Evolutionary conservation across 139 green algal genomes (phyloP), one percentile per base, ranked within the genome.

Genomic region (Coccomyxa sp.): DNA sequence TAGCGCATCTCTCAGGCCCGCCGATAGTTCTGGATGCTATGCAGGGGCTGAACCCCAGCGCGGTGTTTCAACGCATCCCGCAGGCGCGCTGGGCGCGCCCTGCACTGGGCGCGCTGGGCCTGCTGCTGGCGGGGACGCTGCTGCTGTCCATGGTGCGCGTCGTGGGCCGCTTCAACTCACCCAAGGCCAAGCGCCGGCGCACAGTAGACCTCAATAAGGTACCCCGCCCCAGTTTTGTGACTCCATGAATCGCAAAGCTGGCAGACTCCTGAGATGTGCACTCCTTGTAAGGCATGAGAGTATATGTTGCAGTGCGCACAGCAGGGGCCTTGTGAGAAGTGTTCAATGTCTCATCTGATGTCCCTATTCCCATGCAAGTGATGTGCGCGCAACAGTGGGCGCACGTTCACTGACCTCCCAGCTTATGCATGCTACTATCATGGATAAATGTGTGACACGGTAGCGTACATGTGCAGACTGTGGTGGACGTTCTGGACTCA

Each of bases 401-500:
- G n/a, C n/a, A n/a, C n/a, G n/a, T n/a, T n/a, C n/a, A n/a, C n/a
- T n/a, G n/a, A n/a, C n/a, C n/a, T n/a, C n/a, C n/a, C n/a, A n/a
- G n/a, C n/a, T n/a, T n/a, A n/a, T n/a, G n/a, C n/a, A n/a, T n/a
- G n/a, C n/a, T n/a, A n/a, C n/a, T n/a, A n/a, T n/a, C n/a, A n/a
- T n/a, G n/a, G n/a, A n/a, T n/a, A n/a, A n/a, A n/a, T n/a, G n/a
- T n/a, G n/a, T n/a, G n/a, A n/a, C n/a, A n/a, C n/a, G n/a, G n/a
- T n/a, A n/a, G n/a, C n/a, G n/a, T n/a, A 74, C 58, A 29, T 55
- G 35, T 79, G 55, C 80, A 93, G 80, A 33, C 84, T 33, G 82
- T 98, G 68, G 82, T 97, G 8, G 87, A 95, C 33, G 86, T 85
- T 14, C 79, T 98, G 38, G 81, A 83, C 76, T 79, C 90, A 54